Evolutionary conservation across 768 basidiomycete species (phyloP), one percentile per base, ranked within the genome.

Genomic region (Harrya chromipes): DNA sequence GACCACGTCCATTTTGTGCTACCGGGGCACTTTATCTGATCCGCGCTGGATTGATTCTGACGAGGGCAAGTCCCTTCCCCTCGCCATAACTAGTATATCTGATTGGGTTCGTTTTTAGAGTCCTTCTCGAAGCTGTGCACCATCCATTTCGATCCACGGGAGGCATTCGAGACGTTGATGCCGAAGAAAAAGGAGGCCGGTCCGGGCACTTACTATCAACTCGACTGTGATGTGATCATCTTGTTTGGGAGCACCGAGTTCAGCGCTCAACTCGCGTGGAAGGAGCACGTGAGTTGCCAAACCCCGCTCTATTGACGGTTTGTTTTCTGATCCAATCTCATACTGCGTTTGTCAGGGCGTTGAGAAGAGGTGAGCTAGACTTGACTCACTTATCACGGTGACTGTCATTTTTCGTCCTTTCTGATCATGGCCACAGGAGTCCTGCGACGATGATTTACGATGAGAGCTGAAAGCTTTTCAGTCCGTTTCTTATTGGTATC

Each of bases 21-120:
- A 55, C 41, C 46, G 39, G 1, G 51, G 54, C 3, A 13, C 17
- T 7, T 2, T 35, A 26, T 8, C 46, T 13, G 8, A 39, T 13
- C 54, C 54, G 1, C 24, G 6, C 19, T 55, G 54, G 54, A 3
- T 39, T 1, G 54, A 55, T n/a, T n/a, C 47, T 14, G 54, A 55
- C 27, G 1, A 29, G 38, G 42, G 59, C 24, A 52, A 43, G 50
- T 35, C 21, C 9, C 39, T 24, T 24, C n/a, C n/a, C n/a, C n/a
- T n/a, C n/a, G n/a, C n/a, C n/a, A n/a, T n/a, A n/a, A n/a, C n/a
- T n/a, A n/a, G n/a, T n/a, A n/a, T n/a, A n/a, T n/a, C n/a, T n/a
- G n/a, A n/a, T n/a, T n/a, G n/a, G n/a, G n/a, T 40, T 38, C 38
- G 14, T 21, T 16, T 40, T 23, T 6, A 55, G 54, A 29, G 1